Conservation (phyloP, 495 filamentous ascomycete species). For the Neurospora sp. region DNA sequence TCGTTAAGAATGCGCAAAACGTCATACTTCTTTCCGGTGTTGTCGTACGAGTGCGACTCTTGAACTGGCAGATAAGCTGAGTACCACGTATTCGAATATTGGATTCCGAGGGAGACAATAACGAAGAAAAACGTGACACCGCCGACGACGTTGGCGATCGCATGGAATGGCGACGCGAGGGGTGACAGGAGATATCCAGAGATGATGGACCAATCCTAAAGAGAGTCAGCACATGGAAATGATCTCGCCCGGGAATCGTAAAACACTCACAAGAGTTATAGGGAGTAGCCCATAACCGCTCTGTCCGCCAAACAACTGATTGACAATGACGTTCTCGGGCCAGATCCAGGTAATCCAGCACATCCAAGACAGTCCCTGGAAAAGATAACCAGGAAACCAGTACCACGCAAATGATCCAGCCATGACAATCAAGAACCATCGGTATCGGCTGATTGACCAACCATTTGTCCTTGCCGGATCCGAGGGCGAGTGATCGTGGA, state of each 20-base stretch:
- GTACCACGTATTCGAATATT: slow-evolving; percentile 59
- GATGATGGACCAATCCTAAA: slow-evolving; percentile 53
- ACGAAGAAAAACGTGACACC: slow-evolving; percentile 46
- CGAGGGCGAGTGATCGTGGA: slow-evolving; percentile 53
- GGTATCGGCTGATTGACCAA: slow-evolving; percentile 56
- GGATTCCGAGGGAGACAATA: slow-evolving; percentile 42
- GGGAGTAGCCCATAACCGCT: slow-evolving; percentile 51
- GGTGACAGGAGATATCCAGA: slow-evolving; percentile 56
- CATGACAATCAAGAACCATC: slow-evolving; percentile 54
- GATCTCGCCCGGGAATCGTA: no score
- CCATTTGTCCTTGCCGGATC: slow-evolving; percentile 50
- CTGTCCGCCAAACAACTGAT: slow-evolving; percentile 57
- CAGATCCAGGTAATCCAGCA: slow-evolving; percentile 54
- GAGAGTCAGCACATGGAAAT: background rate
- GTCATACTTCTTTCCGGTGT: slow-evolving; percentile 48
- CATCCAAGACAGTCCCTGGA: slow-evolving; percentile 47
- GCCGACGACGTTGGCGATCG: slow-evolving; percentile 48
- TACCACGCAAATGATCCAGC: slow-evolving; percentile 41
- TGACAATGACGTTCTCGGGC: slow-evolving; percentile 53
- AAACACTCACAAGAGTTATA: slow-evolving; percentile 34
- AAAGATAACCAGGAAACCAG: slow-evolving; percentile 51
- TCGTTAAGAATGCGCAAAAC: slow-evolving; percentile 40
- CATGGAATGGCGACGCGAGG: slow-evolving; percentile 60
- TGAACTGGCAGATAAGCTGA: slow-evolving; percentile 47
- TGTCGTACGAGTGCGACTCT: slow-evolving; percentile 48